Evolutionary conservation across 306 rosid genomes (phyloP).

Genomic region (Quercus robur): DNA sequence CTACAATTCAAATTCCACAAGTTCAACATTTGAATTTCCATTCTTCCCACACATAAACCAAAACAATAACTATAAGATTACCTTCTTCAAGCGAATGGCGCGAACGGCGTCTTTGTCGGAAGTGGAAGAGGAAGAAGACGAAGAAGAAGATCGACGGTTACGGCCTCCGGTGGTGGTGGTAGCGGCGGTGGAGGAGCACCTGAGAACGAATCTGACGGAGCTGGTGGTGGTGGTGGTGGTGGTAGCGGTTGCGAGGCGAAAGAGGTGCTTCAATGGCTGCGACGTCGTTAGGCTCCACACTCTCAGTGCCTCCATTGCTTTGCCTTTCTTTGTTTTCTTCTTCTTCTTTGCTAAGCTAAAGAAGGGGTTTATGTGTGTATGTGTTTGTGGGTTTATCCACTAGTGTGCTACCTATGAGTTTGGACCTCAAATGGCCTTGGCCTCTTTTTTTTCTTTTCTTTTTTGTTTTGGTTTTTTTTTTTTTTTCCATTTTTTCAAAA

Average conservation of each 20-base stretch:
- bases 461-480: too few relatives aligned
- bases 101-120: slow-evolving; percentile 79
- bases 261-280: slow-evolving; percentile 56
- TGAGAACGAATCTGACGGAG: slow-evolving; percentile 37
- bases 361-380: too few relatives aligned
- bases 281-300: slow-evolving; percentile 35
- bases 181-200: slow-evolving; percentile 54
- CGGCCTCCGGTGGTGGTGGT: slow-evolving; percentile 41
- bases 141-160: slow-evolving; percentile 54
- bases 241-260: slow-evolving; percentile 29
- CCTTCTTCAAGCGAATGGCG: slow-evolving; percentile 89
- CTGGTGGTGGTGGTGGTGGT: slow-evolving; percentile 15
- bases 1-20: neutral
- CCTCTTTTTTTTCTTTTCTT: too few relatives aligned
- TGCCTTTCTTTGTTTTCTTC: neutral
- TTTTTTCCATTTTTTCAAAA: too few relatives aligned
- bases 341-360: too few relatives aligned
- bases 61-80: neutral
- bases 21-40: too few relatives aligned
- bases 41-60: too few relatives aligned
- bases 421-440: too few relatives aligned
- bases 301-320: slow-evolving; percentile 53
- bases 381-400: neutral
- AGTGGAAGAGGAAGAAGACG: slow-evolving; percentile 55
- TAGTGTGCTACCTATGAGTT: neutral